A percentile compares a stretch with the other conserved stretches of the same genome.
Evolutionary conservation across 306 rosid species (phyloP).

Genomic region (Lathyrus oleraceus): DNA sequence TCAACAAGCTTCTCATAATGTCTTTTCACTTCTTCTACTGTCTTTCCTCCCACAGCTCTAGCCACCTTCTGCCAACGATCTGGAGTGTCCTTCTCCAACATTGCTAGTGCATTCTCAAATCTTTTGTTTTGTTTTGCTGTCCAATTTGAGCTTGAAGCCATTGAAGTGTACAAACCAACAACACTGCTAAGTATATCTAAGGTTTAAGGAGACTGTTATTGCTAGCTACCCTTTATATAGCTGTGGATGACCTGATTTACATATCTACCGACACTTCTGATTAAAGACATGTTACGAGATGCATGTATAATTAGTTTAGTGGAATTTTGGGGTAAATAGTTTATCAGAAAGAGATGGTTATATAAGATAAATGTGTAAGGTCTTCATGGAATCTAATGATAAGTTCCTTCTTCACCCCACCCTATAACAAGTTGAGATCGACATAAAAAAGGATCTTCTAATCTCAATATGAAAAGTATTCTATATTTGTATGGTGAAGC

Average conservation of each 20-base stretch:
- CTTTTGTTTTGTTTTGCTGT: constrained; percentile 67
- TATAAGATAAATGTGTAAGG: background rate
- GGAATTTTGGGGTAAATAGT: background rate
- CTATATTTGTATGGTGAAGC: background rate
- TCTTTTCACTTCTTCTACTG: constrained; percentile 68
- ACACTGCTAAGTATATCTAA: background rate
- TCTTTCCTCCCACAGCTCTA: constrained; percentile 72
- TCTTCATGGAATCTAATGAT: background rate
- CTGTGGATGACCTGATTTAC: background rate
- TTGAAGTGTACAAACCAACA: background rate
- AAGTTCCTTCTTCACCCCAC: constrained; percentile 3
- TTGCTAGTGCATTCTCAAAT: constrained; percentile 76
- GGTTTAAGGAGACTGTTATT: constrained; percentile 27
- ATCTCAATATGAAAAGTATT: background rate
- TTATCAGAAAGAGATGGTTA: background rate
- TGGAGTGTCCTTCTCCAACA: constrained; percentile 59
- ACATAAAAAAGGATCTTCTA: background rate
- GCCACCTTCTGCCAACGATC: constrained; percentile 77
- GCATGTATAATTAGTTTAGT: background rate
- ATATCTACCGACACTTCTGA: too few relatives aligned
- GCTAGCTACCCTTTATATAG: constrained; percentile 49
- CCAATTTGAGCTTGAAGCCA: constrained; percentile 64
- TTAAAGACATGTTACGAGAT: too few relatives aligned
- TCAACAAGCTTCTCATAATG: constrained; percentile 72
- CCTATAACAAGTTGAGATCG: background rate